Conservation (phyloP, 1,139 yeast genomes). For the Candida mesenterica region DNA sequence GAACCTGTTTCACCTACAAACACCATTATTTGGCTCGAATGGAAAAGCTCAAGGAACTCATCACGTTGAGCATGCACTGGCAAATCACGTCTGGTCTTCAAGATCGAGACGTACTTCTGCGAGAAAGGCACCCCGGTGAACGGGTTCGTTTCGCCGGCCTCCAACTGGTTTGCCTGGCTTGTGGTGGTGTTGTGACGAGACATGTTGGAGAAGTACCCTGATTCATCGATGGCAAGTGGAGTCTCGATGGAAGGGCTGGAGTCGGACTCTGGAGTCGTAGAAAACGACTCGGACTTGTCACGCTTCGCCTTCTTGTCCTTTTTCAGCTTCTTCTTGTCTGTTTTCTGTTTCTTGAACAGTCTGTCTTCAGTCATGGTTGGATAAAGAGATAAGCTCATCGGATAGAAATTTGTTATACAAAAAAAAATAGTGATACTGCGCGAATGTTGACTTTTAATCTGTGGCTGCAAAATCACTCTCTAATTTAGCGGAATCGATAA, state of each 20-base stretch:
- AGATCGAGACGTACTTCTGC: slow-evolving; percentile 69
- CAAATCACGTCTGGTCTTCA: slow-evolving; percentile 74
- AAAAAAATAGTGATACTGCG: no score
- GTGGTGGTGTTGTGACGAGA: slow-evolving; percentile 73
- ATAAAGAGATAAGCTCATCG: slow-evolving; percentile 3
- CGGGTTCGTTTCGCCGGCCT: slow-evolving; percentile 67
- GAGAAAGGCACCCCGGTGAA: slow-evolving; percentile 69
- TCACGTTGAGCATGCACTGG: slow-evolving; percentile 95
- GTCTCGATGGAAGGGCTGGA: no score
- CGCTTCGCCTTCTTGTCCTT: slow-evolving; percentile 41
- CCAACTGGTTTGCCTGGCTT: slow-evolving; percentile 61
- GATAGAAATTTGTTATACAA: no score
- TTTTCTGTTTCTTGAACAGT: slow-evolving; percentile 39
- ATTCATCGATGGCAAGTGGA: slow-evolving; percentile 19
- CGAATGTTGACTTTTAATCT: not conserved
- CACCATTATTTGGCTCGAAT: slow-evolving; percentile 89
- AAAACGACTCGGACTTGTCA: slow-evolving; percentile 53
- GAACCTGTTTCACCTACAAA: slow-evolving; percentile 99
- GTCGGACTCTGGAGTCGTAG: slow-evolving; percentile 19
- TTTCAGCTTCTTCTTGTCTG: slow-evolving; percentile 45
- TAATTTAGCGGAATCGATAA: no score
- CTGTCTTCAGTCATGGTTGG: slow-evolving; percentile 25
- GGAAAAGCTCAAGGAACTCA: slow-evolving; percentile 81
- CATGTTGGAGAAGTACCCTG: slow-evolving; percentile 55
- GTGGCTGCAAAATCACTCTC: not conserved